Conservation (phyloP, 2,329 filamentous ascomycete species). For the Ramularia endophylla region DNA sequence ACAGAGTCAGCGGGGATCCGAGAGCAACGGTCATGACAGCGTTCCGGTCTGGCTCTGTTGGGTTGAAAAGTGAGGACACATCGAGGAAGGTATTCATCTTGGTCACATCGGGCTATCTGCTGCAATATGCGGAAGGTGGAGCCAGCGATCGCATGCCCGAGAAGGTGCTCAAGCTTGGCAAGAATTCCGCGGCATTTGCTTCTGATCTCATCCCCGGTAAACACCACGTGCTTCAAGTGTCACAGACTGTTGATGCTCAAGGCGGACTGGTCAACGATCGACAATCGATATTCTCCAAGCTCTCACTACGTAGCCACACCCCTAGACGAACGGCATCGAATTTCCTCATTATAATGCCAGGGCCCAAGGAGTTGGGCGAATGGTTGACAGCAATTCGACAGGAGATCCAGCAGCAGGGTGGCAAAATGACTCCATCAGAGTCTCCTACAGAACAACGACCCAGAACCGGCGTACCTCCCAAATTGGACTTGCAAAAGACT, state of each 20-base stretch:
- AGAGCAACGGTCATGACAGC: slow-evolving; percentile 13
- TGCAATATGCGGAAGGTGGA: slow-evolving; percentile 69
- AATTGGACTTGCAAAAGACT: slow-evolving; percentile 21
- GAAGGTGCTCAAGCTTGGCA: slow-evolving; percentile 65
- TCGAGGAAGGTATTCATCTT: slow-evolving; percentile 65
- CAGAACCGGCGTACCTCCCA: slow-evolving; percentile 4
- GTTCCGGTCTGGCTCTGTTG: slow-evolving; percentile 10
- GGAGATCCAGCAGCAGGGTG: slow-evolving; percentile 65
- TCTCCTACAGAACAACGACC: slow-evolving; percentile 7
- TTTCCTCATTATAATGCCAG: slow-evolving; percentile 67
- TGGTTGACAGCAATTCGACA: slow-evolving; percentile 66
- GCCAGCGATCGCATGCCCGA: slow-evolving; percentile 67
- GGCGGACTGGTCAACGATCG: slow-evolving; percentile 45
- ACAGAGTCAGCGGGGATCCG: slow-evolving; percentile 10
- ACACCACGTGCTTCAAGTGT: slow-evolving; percentile 74
- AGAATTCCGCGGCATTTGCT: slow-evolving; percentile 71
- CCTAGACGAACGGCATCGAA: slow-evolving; percentile 45
- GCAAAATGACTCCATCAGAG: slow-evolving; percentile 57
- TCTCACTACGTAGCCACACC: slow-evolving; percentile 48
- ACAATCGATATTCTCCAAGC: slow-evolving; percentile 59
- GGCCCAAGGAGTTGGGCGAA: slow-evolving; percentile 65
- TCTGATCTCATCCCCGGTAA: slow-evolving; percentile 73
- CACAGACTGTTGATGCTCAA: slow-evolving; percentile 57
- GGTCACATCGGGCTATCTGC: slow-evolving; percentile 62
- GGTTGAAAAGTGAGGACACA: slow-evolving; percentile 45